These are phyloP conservation scores for Castanea crenata DNA, from an alignment of 306 rosid species.

Conservation along the genomic window DNA sequence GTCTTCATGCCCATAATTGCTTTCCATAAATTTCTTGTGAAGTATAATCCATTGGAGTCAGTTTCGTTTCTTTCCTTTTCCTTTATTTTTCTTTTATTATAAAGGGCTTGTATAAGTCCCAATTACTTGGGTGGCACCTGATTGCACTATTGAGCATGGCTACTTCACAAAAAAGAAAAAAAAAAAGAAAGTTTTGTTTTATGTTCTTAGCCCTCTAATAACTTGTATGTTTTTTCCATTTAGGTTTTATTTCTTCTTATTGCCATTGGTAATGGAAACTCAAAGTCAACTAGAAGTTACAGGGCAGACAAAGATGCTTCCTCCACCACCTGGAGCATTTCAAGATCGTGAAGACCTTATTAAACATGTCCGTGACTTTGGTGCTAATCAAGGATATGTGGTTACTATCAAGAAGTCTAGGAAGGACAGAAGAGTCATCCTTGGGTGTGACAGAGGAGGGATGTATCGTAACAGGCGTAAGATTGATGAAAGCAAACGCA, in stretches of 20 bases:
- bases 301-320: slow-evolving; percentile 41
- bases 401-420: slow-evolving; percentile 83
- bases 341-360: slow-evolving; percentile 74
- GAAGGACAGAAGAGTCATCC: slow-evolving; percentile 79
- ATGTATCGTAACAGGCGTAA: slow-evolving; percentile 77
- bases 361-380: slow-evolving; percentile 64
- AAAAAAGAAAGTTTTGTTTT: neutral
- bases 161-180: neutral
- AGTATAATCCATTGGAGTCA: neutral
- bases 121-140: neutral
- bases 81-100: neutral
- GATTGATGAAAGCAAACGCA: slow-evolving; percentile 69
- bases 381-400: slow-evolving; percentile 74
- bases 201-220: neutral
- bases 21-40: neutral
- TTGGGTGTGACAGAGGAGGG: slow-evolving; percentile 84
- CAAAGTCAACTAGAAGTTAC: slow-evolving; percentile 33
- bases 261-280: slow-evolving; percentile 34
- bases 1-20: neutral
- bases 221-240: slow-evolving; percentile 14
- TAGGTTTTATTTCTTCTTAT: slow-evolving; percentile 16
- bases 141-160: neutral
- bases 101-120: neutral
- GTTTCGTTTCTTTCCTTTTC: neutral
- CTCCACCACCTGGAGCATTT: slow-evolving; percentile 58